A percentile compares a stretch with the other conserved stretches of the same genome.
Conservation (phyloP, 2,329 filamentous ascomycete species). For the Magnaporthales sp. region DNA sequence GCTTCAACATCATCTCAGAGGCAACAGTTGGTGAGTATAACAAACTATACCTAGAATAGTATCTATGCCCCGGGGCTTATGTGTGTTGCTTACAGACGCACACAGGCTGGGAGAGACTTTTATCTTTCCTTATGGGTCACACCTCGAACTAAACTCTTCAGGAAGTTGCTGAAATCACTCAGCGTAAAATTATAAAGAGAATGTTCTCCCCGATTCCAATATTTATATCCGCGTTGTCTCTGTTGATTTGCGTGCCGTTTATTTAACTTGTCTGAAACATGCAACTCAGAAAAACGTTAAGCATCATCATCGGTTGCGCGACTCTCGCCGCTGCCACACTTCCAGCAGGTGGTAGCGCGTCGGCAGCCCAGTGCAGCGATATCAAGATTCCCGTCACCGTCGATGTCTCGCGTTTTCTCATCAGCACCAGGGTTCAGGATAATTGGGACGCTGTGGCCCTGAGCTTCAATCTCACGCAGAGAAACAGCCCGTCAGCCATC, state of each 20-base stretch:
- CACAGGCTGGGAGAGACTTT: neutral
- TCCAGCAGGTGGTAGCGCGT: neutral
- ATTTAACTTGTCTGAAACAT: neutral
- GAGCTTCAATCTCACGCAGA: neutral
- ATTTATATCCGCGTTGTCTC: neutral
- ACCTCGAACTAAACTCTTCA: neutral
- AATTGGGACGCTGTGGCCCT: neutral
- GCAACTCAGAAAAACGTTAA: neutral
- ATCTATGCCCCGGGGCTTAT: neutral
- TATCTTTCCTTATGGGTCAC: neutral
- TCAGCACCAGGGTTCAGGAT: neutral
- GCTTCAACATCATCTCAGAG: neutral
- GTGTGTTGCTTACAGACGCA: neutral
- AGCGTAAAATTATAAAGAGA: neutral
- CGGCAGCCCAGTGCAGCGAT: neutral
- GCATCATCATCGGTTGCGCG: neutral
- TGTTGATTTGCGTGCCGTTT: neutral
- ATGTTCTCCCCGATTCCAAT: neutral
- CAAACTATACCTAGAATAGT: neutral
- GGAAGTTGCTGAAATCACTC: neutral
- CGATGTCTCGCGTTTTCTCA: neutral
- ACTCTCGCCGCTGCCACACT: neutral
- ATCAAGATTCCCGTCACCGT: neutral
- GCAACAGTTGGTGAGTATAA: too few relatives aligned
- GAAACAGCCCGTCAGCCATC: neutral